Evolutionary conservation across 2,329 filamentous ascomycete genomes (phyloP).

Genomic region (Pseudogymnoascus pannorum): DNA sequence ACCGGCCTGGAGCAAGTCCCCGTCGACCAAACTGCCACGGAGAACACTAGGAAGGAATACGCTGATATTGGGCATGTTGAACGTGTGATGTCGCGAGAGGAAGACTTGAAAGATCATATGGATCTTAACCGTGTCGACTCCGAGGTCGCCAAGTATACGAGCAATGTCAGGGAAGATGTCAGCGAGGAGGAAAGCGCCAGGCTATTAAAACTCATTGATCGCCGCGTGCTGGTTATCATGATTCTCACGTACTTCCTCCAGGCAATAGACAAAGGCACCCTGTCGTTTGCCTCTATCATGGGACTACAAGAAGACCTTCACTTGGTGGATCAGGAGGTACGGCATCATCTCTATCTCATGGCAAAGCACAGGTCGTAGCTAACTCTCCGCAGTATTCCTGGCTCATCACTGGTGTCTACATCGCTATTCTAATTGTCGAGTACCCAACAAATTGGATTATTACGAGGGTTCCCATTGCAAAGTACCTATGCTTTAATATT

Average conservation of each 20-base stretch:
- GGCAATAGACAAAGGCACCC: constrained; percentile 59
- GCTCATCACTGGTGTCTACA: constrained; percentile 69
- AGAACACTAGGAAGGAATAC: not conserved
- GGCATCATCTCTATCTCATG: not conserved
- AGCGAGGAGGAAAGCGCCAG: constrained; percentile 51
- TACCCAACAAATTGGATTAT: constrained; percentile 18
- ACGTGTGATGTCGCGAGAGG: constrained; percentile 35
- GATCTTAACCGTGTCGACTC: constrained; percentile 57
- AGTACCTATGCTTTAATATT: constrained; percentile 52
- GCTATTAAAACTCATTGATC: constrained; percentile 59
- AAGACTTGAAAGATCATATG: constrained; percentile 43
- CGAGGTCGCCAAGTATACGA: constrained; percentile 64
- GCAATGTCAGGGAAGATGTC: constrained; percentile 48
- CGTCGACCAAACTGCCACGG: not conserved
- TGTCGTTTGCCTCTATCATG: constrained; percentile 58
- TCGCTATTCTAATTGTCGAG: constrained; percentile 35
- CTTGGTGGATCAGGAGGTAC: constrained; percentile 21
- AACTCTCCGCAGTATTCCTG: constrained; percentile 50
- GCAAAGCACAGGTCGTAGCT: constrained; percentile 12
- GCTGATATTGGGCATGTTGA: constrained; percentile 37
- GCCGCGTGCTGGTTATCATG: constrained; percentile 62
- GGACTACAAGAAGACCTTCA: constrained; percentile 39
- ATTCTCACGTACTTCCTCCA: constrained; percentile 67
- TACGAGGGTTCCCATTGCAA: constrained; percentile 51
- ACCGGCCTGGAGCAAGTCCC: not conserved